Conservation (phyloP, 805 yeast species). For the Yarrowia sp. region DNA sequence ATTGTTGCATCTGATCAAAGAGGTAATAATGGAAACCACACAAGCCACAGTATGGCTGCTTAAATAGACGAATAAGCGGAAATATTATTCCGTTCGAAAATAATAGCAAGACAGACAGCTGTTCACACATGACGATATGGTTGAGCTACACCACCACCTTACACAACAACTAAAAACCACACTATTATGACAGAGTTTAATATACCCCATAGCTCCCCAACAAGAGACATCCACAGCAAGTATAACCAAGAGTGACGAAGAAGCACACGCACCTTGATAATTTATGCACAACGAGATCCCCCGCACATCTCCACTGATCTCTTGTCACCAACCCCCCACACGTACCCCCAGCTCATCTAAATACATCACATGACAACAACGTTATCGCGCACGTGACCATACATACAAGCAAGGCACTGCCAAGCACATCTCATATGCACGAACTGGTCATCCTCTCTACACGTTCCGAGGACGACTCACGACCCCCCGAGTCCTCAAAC, state of each 20-base stretch:
- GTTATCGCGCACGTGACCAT: conserved; percentile 16
- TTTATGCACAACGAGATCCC: neutral
- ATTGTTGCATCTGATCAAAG: neutral
- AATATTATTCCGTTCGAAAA: no score
- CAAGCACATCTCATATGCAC: conserved; percentile 15
- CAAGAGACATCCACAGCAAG: neutral
- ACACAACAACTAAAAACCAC: no score
- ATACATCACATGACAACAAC: neutral
- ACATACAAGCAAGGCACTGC: conserved; percentile 9
- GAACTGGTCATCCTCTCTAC: conserved; percentile 12
- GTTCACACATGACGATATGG: no score
- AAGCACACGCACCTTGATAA: neutral
- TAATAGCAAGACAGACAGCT: no score
- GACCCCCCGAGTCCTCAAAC: neutral
- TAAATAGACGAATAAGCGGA: no score
- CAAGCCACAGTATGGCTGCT: neutral
- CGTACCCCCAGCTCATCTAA: no score
- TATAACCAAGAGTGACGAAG: neutral
- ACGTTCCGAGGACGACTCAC: neutral
- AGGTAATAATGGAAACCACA: neutral
- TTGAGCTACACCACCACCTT: no score
- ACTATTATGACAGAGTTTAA: neutral
- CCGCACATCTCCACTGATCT: neutral
- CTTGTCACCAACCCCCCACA: neutral
- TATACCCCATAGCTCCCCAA: no score